A percentile compares a stretch with the other conserved stretches of the same genome.
These are phyloP conservation scores for Penicillium sp. DNA, from an alignment of 2,329 filamentous ascomycete species.

Conservation along the genomic window DNA sequence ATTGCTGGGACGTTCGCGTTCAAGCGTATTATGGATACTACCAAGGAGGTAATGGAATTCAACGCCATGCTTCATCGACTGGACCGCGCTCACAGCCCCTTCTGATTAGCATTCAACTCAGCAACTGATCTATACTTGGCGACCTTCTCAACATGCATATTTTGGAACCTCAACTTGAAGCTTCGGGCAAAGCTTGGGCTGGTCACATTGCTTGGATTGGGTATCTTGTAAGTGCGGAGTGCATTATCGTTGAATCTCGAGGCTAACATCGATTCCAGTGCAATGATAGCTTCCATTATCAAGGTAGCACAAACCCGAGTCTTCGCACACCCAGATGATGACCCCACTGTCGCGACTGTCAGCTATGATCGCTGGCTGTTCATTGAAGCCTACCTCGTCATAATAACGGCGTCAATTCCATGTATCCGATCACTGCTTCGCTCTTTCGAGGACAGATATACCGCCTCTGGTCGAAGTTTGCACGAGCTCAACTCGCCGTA, in stretches of 20 bases:
- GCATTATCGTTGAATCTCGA: neutral
- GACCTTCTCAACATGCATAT: slow-evolving; percentile 29
- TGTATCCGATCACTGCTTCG: slow-evolving; percentile 28
- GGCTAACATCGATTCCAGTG: slow-evolving; percentile 12
- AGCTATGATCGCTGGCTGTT: slow-evolving; percentile 31
- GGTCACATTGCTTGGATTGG: slow-evolving; percentile 31
- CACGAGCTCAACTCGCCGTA: slow-evolving; percentile 16
- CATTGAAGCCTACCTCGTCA: slow-evolving; percentile 33
- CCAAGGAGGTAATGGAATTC: slow-evolving; percentile 21
- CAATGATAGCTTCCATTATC: slow-evolving; percentile 30
- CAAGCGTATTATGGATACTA: slow-evolving; percentile 33
- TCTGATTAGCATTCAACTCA: slow-evolving; percentile 26
- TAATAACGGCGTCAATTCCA: slow-evolving; percentile 34
- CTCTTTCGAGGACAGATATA: slow-evolving; percentile 1
- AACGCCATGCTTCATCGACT: neutral
- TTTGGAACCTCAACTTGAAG: slow-evolving; percentile 38
- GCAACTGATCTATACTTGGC: slow-evolving; percentile 36
- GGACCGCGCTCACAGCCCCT: neutral
- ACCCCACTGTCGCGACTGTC: slow-evolving; percentile 25
- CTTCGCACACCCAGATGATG: slow-evolving; percentile 17
- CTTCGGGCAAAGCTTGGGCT: slow-evolving; percentile 32
- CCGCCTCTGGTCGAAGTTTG: slow-evolving; percentile 9
- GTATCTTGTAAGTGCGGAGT: slow-evolving; percentile 29
- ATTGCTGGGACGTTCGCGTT: slow-evolving; percentile 24
- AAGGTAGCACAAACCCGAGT: slow-evolving; percentile 26